Conservation (phyloP, 2,329 filamentous ascomycete genomes). For the Diaporthe sp. region DNA sequence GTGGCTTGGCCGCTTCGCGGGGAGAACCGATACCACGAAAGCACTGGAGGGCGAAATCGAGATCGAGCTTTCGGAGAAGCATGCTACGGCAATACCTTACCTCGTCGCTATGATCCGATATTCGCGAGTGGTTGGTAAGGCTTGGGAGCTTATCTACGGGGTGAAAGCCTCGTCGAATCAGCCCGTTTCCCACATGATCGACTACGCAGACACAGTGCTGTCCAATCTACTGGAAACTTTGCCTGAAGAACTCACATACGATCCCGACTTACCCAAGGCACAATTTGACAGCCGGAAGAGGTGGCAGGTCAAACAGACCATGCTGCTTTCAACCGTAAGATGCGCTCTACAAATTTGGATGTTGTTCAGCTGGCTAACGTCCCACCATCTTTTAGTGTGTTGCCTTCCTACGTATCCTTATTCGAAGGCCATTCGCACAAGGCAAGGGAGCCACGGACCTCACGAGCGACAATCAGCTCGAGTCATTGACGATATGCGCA, state of each 20-base stretch:
- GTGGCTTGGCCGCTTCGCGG: slow-evolving; percentile 18
- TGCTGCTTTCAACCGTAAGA: slow-evolving; percentile 37
- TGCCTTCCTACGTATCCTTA: slow-evolving; percentile 34
- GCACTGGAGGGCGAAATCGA: slow-evolving; percentile 12
- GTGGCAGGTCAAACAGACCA: slow-evolving; percentile 39
- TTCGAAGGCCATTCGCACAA: slow-evolving; percentile 30
- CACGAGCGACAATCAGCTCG: slow-evolving; percentile 28
- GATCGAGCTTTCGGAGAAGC: not conserved
- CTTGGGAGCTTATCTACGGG: slow-evolving; percentile 37
- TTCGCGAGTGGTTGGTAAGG: slow-evolving; percentile 33
- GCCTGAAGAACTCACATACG: slow-evolving; percentile 28
- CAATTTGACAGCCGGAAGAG: slow-evolving; percentile 26
- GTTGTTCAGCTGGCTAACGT: too few relatives aligned
- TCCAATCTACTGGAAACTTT: slow-evolving; percentile 29
- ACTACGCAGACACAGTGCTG: slow-evolving; percentile 34
- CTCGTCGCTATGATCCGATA: slow-evolving; percentile 28
- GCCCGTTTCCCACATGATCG: slow-evolving; percentile 30
- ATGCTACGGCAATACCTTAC: slow-evolving; percentile 26
- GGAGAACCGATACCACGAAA: not conserved
- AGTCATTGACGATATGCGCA: slow-evolving; percentile 30
- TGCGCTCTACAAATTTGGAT: not conserved
- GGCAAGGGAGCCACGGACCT: not conserved
- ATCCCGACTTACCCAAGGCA: slow-evolving; percentile 2
- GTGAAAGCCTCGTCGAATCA: slow-evolving; percentile 6
- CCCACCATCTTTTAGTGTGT: not conserved